Percentiles rank a stretch among this genome's conserved stretches.
These are phyloP conservation scores for Cadophora luteo-olivacea DNA, from an alignment of 2,329 filamentous ascomycete species.

Conservation along the genomic window DNA sequence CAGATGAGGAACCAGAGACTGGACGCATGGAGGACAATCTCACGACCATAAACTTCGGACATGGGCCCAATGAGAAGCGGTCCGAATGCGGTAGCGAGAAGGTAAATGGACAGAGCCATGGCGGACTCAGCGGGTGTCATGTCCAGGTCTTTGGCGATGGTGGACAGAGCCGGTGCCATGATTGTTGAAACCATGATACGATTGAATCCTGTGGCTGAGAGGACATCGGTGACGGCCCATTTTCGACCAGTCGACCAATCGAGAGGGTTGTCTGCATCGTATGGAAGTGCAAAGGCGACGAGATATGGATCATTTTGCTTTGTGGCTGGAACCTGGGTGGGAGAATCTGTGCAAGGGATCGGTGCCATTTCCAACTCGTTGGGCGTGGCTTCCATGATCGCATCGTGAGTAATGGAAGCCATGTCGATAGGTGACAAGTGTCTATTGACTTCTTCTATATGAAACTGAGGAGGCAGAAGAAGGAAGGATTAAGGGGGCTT, in stretches of 20 bases:
- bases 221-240: slow-evolving; percentile 55
- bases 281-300: slow-evolving; percentile 28
- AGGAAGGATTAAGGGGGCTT: not conserved
- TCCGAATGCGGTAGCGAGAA: slow-evolving; percentile 54
- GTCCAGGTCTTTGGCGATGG: slow-evolving; percentile 59
- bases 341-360: not conserved
- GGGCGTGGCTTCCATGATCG: not conserved
- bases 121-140: slow-evolving; percentile 56
- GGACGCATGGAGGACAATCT: slow-evolving; percentile 62
- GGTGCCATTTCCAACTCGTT: slow-evolving; percentile 12
- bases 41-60: slow-evolving; percentile 65
- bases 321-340: not conserved
- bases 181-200: slow-evolving; percentile 59
- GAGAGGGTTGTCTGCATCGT: slow-evolving; percentile 52
- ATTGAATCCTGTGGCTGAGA: slow-evolving; percentile 57
- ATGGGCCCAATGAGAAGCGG: slow-evolving; percentile 67
- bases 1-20: slow-evolving; percentile 62
- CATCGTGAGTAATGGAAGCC: not conserved
- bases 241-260: slow-evolving; percentile 51
- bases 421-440: not conserved
- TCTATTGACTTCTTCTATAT: not conserved
- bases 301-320: slow-evolving; percentile 29
- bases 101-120: slow-evolving; percentile 52
- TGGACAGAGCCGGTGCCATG: slow-evolving; percentile 56
- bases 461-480: not conserved